Conservation (phyloP, 176 grass and related monocot species). For the Triticum timopheevii region DNA sequence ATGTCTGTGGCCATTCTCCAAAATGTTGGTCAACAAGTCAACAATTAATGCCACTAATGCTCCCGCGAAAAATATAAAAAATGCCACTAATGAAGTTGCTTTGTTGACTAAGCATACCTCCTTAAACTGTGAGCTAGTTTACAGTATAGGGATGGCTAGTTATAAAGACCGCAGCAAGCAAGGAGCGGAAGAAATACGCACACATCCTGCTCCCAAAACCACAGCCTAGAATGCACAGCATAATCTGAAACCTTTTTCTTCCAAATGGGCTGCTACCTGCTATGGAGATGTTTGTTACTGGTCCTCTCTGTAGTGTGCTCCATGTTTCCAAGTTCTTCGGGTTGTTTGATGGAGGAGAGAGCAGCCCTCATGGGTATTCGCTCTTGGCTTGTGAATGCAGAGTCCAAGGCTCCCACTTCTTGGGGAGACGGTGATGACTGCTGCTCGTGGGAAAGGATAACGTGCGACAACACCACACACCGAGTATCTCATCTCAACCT, state of each 20-base stretch:
- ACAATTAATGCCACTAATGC: neutral
- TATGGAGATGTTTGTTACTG: neutral
- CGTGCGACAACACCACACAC: neutral
- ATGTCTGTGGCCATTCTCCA: neutral
- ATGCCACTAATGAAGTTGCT: neutral
- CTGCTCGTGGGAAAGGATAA: neutral
- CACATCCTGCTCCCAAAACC: neutral
- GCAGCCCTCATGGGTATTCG: neutral
- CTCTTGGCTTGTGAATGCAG: neutral
- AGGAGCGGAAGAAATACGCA: neutral
- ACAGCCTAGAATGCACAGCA: neutral
- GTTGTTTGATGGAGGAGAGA: neutral
- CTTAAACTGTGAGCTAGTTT: neutral
- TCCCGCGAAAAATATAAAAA: no score
- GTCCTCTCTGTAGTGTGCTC: neutral
- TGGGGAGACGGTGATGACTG: neutral
- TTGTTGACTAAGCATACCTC: neutral
- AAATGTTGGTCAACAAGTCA: neutral
- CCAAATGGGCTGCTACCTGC: neutral
- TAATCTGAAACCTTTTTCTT: neutral
- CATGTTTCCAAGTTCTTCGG: neutral
- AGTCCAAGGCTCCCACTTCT: neutral
- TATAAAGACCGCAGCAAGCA: neutral
- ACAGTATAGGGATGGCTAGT: neutral
- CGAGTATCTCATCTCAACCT: neutral